Base-by-base conservation (phyloP, 805 yeast species). In the Myxozyma nipponensis region DNA sequence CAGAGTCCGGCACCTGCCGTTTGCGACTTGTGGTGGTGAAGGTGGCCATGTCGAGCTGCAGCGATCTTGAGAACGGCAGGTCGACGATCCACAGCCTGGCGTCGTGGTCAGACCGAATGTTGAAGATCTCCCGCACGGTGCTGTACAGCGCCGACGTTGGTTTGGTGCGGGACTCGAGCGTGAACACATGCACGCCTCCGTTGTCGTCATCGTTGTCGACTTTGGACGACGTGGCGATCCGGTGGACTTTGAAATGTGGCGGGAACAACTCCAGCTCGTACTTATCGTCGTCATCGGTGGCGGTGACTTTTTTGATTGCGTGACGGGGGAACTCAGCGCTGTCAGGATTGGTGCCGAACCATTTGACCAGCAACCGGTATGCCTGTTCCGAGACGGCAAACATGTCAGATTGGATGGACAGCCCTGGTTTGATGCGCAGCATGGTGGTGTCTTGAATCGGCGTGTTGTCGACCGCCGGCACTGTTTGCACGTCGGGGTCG, bases 381-480 rank as follows among this genome's bases (percentile, higher is more conserved):
- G 49, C 54, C 10, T 21, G 15, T 18, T 42, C 42, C 15, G 63
- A 44, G 9, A 60, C 49, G 13, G 56, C 49, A 23, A 34, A 22
- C 13, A 52, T 48, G 25, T 42, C 44, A 9, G 36, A 46, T 5
- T 44, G 28, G 13, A 38, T 26, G 18, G 43, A 40, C 18, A 34
- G 25, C 6, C 48, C 47, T 2, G 26, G 21, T 5, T 45, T 25
- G 13, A 38, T 34, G 18, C 43, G 42, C 18, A 34, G 24, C 7
- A 46, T 45, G 5, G 25, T 23, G 4, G 47, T 19, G 19, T 56
- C 49, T 7, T 49, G 34, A 15, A 59, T 38, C n/a, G 26, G 39
- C 3, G 56, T 40, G 26, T 55, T 57, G 21, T 58, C 57, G 9
- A 60, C 46, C 17, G 61, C 53, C 9, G 45, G 49, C 9, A 59